These are phyloP conservation scores for Paracoccidioides brasiliensis DNA, from an alignment of 2,329 filamentous ascomycete species.

Conservation along the genomic window DNA sequence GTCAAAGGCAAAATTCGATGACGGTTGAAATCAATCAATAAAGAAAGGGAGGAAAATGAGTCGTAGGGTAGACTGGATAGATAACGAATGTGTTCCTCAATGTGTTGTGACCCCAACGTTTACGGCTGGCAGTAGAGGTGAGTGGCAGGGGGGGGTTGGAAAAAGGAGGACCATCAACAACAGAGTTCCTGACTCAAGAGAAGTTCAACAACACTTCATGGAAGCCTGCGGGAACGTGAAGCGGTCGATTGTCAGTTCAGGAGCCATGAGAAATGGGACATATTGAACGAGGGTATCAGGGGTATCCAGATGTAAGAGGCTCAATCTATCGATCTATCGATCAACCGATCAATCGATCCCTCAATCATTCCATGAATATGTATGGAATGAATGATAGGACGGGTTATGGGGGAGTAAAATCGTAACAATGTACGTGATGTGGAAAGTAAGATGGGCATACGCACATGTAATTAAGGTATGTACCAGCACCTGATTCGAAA, in stretches of 20 bases:
- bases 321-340: too few relatives aligned
- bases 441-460: neutral
- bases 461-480: neutral
- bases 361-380: too few relatives aligned
- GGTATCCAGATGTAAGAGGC: too few relatives aligned
- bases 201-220: neutral
- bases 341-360: too few relatives aligned
- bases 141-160: neutral
- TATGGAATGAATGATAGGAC: too few relatives aligned
- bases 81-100: neutral
- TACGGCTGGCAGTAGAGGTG: neutral
- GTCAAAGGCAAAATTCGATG: neutral
- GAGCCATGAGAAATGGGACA: neutral
- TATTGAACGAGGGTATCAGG: neutral
- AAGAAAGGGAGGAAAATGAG: neutral
- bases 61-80: neutral
- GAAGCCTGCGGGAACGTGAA: neutral
- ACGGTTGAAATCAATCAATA: neutral
- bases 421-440: neutral
- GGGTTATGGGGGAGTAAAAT: neutral
- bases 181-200: conserved; percentile 1
- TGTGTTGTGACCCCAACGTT: neutral
- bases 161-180: neutral
- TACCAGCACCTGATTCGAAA: neutral
- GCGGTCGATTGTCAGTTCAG: neutral